phyloP scores from a whole-genome alignment of 148 eudicot species.

The Vaccinium vitisidaea region DNA sequence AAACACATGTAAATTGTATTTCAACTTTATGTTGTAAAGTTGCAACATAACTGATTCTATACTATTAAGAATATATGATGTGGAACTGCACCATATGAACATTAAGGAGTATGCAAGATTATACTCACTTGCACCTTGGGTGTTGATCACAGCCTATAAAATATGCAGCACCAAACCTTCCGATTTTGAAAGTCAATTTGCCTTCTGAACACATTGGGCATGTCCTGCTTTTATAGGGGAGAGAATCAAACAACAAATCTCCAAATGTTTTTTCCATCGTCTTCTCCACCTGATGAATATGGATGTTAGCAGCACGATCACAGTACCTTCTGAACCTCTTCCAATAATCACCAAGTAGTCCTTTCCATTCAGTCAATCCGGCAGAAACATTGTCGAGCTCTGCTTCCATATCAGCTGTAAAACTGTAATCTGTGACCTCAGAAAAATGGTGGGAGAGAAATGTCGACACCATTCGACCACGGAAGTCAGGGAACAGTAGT shows the following conservation, averaged over 20 bases:
- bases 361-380: slow-evolving; percentile 97
- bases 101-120: not conserved
- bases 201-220: slow-evolving; percentile 91
- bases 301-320: slow-evolving; percentile 58
- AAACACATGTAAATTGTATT: no score
- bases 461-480: slow-evolving; percentile 98
- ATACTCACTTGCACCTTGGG: slow-evolving; percentile 91
- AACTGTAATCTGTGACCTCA: slow-evolving; percentile 89
- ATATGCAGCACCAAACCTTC: slow-evolving; percentile 88
- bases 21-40: no score
- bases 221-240: slow-evolving; percentile 67
- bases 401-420: slow-evolving; percentile 95
- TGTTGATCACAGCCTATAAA: slow-evolving; percentile 97
- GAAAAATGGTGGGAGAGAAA: slow-evolving; percentile 81
- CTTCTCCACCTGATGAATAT: slow-evolving; percentile 92
- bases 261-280: slow-evolving; percentile 87
- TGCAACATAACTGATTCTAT: no score
- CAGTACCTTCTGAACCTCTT: slow-evolving; percentile 79
- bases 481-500: slow-evolving; percentile 75
- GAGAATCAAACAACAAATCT: slow-evolving; percentile 64
- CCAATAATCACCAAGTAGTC: slow-evolving; percentile 88
- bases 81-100: not conserved
- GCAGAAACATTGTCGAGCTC: slow-evolving; percentile 97
- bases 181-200: slow-evolving; percentile 77
- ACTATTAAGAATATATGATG: no score